Evolutionary conservation across 306 rosid species (phyloP).

Genomic region (cucumber (Cucumis sativus)): DNA sequence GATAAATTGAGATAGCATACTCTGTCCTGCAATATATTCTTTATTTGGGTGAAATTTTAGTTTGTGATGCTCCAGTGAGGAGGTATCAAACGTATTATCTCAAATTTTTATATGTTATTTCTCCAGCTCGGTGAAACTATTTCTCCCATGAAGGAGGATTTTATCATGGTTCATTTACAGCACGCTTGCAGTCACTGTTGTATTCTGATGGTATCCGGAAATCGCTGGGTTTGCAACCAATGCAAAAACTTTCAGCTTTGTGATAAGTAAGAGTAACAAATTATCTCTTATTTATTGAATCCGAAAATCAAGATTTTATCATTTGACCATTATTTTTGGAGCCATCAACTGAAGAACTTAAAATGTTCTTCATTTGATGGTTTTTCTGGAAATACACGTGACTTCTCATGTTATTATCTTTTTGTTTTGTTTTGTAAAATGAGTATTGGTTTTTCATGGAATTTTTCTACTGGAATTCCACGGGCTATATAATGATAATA

Average conservation of each 20-base stretch:
- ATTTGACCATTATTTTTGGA: not conserved
- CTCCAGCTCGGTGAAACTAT: conserved; percentile 96
- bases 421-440: not conserved
- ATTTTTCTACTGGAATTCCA: not conserved
- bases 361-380: not conserved
- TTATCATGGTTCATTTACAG: conserved; percentile 97
- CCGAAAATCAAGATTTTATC: not conserved
- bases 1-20: not conserved
- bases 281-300: not conserved
- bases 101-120: conserved; percentile 13
- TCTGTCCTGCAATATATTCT: not conserved
- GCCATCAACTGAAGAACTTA: not conserved
- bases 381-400: not conserved
- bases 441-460: not conserved
- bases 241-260: conserved; percentile 94
- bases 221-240: conserved; percentile 76
- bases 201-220: conserved; percentile 75
- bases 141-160: conserved; percentile 95
- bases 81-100: not conserved
- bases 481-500: too few species aligned
- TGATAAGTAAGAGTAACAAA: conserved; percentile 51
- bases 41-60: conserved; percentile 1
- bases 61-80: not conserved
- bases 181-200: conserved; percentile 74
- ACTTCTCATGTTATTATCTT: not conserved